Conservation (phyloP, 345 rosid genomes). For the Trapa bicornis region DNA sequence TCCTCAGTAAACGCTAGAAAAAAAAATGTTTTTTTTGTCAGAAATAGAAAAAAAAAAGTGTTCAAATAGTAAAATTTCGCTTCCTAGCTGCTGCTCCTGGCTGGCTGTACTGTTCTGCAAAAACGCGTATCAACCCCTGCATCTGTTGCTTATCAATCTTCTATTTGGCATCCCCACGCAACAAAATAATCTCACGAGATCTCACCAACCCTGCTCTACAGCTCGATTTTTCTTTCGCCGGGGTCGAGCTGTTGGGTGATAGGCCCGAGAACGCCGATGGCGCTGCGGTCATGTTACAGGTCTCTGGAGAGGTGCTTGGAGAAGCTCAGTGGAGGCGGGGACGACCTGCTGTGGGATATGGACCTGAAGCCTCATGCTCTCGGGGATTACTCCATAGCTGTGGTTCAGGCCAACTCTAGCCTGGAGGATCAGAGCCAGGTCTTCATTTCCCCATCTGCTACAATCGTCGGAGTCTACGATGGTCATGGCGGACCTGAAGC, state of each 20-base stretch:
- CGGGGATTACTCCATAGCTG: constrained; percentile 93
- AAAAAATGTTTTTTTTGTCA: too few relatives aligned
- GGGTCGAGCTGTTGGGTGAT: not conserved
- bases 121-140: not conserved
- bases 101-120: not conserved
- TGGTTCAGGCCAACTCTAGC: constrained; percentile 74
- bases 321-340: constrained; percentile 42
- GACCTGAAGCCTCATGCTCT: constrained; percentile 69
- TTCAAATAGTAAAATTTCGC: not conserved
- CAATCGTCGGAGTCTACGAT: constrained; percentile 81
- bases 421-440: constrained; percentile 94
- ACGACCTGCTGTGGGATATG: constrained; percentile 67
- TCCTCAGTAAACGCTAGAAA: too few relatives aligned
- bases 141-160: not conserved
- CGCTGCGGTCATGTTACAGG: constrained; percentile 51
- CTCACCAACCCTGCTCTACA: not conserved
- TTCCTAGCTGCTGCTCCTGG: not conserved
- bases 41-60: not conserved
- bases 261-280: constrained; percentile 16
- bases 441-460: constrained; percentile 55
- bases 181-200: not conserved
- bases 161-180: not conserved
- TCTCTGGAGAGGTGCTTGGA: constrained; percentile 71
- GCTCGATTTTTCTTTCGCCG: not conserved
- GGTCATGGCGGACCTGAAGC: constrained; percentile 99